A percentile compares a stretch with the other conserved stretches of the same genome.
These are phyloP conservation scores for Microthlaspi erraticum DNA, from an alignment of 345 rosid genomes.

Conservation along the genomic window DNA sequence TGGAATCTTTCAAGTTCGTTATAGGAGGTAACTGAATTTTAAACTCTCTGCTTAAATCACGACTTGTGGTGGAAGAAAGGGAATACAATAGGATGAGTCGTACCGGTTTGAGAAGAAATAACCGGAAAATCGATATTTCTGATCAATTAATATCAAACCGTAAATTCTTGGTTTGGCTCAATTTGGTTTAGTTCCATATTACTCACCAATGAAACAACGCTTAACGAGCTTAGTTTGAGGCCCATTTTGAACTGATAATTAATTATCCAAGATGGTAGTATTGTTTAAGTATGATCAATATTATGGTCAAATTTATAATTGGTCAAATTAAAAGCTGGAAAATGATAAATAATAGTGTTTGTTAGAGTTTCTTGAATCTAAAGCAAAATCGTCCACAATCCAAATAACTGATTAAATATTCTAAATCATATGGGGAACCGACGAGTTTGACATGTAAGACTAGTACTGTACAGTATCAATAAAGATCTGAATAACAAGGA, in stretches of 20 bases:
- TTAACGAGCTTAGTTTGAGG: not conserved
- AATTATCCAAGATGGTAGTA: no score
- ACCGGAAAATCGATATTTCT: not conserved
- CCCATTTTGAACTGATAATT: no score
- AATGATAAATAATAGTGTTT: no score
- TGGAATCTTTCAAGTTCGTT: slow-evolving; percentile 18
- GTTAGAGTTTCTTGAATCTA: slow-evolving; percentile 31
- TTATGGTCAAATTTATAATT: no score
- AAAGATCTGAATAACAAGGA: slow-evolving; percentile 29
- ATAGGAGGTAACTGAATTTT: not conserved
- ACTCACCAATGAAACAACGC: not conserved
- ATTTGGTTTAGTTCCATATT: slow-evolving; percentile 6
- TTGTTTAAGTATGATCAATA: no score
- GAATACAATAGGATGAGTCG: not conserved
- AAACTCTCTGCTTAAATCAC: not conserved
- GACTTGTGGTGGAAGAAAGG: not conserved
- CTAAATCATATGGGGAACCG: slow-evolving; percentile 22
- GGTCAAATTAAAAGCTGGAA: no score
- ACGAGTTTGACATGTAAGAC: slow-evolving; percentile 39
- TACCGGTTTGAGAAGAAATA: not conserved
- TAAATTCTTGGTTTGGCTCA: not conserved
- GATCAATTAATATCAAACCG: not conserved
- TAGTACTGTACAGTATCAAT: slow-evolving; percentile 34
- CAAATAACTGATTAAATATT: slow-evolving; percentile 21
- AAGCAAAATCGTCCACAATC: slow-evolving; percentile 34